phyloP scores from a whole-genome alignment of 2,329 filamentous ascomycete species.

The Pseudocercospora cruenta region DNA sequence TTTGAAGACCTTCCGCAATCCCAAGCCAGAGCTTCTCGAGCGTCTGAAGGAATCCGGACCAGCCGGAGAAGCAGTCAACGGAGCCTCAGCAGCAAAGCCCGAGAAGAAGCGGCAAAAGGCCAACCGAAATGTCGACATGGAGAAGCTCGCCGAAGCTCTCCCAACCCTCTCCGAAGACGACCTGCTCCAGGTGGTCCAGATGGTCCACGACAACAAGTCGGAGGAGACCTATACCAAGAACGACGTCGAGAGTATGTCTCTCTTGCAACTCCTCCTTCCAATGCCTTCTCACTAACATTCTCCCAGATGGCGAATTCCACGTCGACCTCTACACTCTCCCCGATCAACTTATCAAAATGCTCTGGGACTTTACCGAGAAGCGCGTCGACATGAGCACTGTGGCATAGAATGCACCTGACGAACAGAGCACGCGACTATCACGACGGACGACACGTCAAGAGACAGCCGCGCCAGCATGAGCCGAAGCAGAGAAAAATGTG shows the following conservation, averaged over 20 bases:
- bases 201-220: conserved; percentile 97
- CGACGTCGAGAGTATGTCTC: conserved; percentile 77
- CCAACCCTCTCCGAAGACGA: conserved; percentile 92
- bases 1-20: conserved; percentile 79
- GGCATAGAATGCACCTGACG: conserved; percentile 23
- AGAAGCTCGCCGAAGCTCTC: conserved; percentile 92
- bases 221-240: conserved; percentile 96
- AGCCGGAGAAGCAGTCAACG: conserved; percentile 59
- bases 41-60: conserved; percentile 81
- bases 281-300: conserved; percentile 16
- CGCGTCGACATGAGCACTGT: conserved; percentile 39
- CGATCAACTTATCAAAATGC: conserved; percentile 83
- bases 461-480: not conserved
- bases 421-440: not conserved
- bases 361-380: conserved; percentile 79
- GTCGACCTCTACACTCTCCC: conserved; percentile 98
- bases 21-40: conserved; percentile 80
- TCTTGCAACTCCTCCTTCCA: not conserved
- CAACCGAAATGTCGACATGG: conserved; percentile 72
- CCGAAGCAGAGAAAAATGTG: too few species aligned
- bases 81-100: conserved; percentile 60
- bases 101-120: conserved; percentile 76
- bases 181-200: conserved; percentile 89
- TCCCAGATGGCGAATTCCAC: conserved; percentile 88
- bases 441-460: not conserved